Evolutionary conservation across 2,329 filamentous ascomycete genomes (phyloP), one percentile per base, ranked within the genome.

Genomic region (Thermothelomyces thermophilus): DNA sequence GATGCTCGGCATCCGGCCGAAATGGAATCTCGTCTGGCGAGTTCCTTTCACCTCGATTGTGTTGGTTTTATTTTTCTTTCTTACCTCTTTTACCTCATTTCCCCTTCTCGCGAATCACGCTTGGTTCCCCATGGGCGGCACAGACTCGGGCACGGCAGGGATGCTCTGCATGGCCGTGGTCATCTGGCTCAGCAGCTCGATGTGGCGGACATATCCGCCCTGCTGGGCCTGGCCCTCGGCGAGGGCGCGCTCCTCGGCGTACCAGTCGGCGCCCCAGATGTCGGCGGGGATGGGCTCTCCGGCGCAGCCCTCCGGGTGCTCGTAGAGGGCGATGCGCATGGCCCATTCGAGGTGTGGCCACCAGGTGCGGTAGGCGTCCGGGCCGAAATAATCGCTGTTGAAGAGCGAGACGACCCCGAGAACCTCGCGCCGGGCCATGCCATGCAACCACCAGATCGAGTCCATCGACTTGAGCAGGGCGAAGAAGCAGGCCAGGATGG

Each of bases 401-500:
- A 82, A 82, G 31, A 81, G 65, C 31, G 73, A 74, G 17, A 80
- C 73, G 20, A 86, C 73, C 17, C 83, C 82, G 61, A 80, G 76
- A 14, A 87, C 78, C 58, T 87, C 80, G 48, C 80, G 75, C 14
- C 76, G 74, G 7, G 82, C 77, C 59, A 85, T 82, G 34, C 83
- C 82, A 17, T 80, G 74, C 24, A 87, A 68, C 84, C 84, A 88
- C 84, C 84, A 88, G 14, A 82, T 69, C 14, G 71, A 65, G 53
- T 83, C 77, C 54, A 84, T 70, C 30, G 74, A 74, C 60, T 82
- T 82, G 41, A 86, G 69, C 33, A 84, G 68, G 24, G 80, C 82
- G 58, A 84, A 84, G 63, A 84, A 86, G 62, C 79, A 82, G 6
- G 81, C 82, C 1, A 85, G 72, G 31, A 84, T 80, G 28, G 77